Evolutionary conservation across 2,329 filamentous ascomycete genomes (phyloP).

Genomic region (Biscogniauxia sp.): DNA sequence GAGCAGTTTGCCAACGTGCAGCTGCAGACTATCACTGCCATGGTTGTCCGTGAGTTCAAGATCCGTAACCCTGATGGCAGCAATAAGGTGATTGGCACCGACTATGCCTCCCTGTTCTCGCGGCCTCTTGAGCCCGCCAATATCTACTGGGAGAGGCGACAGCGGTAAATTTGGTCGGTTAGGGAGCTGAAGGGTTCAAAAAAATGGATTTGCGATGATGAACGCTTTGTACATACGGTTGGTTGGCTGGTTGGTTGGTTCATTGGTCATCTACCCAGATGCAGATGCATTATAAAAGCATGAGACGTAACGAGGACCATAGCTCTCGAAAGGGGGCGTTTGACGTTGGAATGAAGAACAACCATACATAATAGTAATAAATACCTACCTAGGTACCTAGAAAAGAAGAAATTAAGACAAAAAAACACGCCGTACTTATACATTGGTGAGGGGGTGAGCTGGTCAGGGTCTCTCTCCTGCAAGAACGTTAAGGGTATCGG

Average conservation of each 20-base stretch:
- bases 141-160: conserved; percentile 72
- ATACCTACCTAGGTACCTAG: too few relatives aligned
- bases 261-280: background rate
- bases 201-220: conserved; percentile 6
- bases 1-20: conserved; percentile 96
- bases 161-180: conserved; percentile 25
- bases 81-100: conserved; percentile 64
- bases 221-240: conserved; percentile 17
- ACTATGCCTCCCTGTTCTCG: conserved; percentile 71
- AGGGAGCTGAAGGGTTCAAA: conserved; percentile 6
- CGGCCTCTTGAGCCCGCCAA: conserved; percentile 68
- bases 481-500: too few relatives aligned
- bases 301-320: background rate
- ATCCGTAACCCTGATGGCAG: conserved; percentile 73
- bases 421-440: too few relatives aligned
- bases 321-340: background rate
- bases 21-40: conserved; percentile 78
- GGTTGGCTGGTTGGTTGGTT: conserved; percentile 1
- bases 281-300: background rate
- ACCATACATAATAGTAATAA: background rate
- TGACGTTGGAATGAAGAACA: background rate
- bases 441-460: too few relatives aligned
- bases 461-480: too few relatives aligned
- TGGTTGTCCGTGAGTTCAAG: conserved; percentile 75
- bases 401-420: background rate